phyloP scores from a whole-genome alignment of 2,329 filamentous ascomycete species.

The Fusarium camptoceras region DNA sequence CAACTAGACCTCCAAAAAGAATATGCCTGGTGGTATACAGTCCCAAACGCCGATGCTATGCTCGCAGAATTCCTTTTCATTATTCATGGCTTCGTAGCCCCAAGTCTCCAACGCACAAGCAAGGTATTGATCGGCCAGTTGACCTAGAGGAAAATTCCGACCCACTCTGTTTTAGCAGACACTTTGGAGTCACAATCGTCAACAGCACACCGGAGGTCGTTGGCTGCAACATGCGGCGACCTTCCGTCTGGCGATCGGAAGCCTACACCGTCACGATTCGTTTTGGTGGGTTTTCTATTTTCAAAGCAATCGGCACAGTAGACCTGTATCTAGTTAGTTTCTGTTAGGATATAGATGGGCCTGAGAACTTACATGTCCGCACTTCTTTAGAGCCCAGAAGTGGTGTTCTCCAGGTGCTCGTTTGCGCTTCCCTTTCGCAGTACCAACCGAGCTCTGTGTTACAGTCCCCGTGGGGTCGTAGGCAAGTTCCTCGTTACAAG shows the following conservation, averaged over 20 bases:
- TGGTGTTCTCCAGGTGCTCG: conserved; percentile 75
- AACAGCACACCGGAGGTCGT: conserved; percentile 65
- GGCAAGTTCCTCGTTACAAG: conserved; percentile 86
- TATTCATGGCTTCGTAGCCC: conserved; percentile 33
- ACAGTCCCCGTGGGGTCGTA: conserved; percentile 67
- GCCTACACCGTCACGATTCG: conserved; percentile 50
- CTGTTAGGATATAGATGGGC: neutral
- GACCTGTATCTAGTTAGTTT: conserved; percentile 58
- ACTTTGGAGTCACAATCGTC: conserved; percentile 68
- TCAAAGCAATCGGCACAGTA: conserved; percentile 73
- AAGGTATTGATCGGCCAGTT: conserved; percentile 41
- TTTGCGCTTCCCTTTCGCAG: conserved; percentile 57
- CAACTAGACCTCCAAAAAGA: neutral
- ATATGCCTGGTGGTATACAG: conserved; percentile 12
- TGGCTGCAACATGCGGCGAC: conserved; percentile 35
- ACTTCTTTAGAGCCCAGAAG: conserved; percentile 91
- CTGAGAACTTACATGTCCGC: conserved; percentile 81
- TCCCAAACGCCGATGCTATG: conserved; percentile 39
- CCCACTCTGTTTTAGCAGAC: conserved; percentile 66
- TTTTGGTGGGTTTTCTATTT: conserved; percentile 59
- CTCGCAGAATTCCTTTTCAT: conserved; percentile 24
- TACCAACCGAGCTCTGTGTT: conserved; percentile 29
- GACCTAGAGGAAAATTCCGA: conserved; percentile 69
- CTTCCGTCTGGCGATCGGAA: conserved; percentile 54
- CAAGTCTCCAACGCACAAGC: conserved; percentile 1